Percentiles rank a stretch among this genome's conserved stretches.
Evolutionary conservation across 331 rosid species (phyloP).

Genomic region (Rosa hybrid): DNA sequence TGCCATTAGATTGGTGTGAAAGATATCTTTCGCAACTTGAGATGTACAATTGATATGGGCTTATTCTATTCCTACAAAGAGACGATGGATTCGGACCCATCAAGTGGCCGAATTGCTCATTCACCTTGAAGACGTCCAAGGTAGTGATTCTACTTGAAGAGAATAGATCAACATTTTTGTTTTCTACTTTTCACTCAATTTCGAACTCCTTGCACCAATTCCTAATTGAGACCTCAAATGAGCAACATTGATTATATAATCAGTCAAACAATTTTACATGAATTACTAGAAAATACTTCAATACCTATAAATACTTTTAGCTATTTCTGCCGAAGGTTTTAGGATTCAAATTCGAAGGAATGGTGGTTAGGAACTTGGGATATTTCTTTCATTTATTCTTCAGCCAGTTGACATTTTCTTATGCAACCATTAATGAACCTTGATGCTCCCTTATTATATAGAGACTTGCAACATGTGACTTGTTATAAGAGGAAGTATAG

Average conservation of each 20-base stretch:
- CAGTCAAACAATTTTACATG: too few relatives aligned
- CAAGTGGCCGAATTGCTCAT: too few relatives aligned
- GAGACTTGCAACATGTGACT: neutral
- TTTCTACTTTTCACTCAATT: neutral
- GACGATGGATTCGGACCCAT: too few relatives aligned
- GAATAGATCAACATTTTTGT: too few relatives aligned
- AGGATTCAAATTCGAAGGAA: neutral
- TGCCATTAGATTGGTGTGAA: too few relatives aligned
- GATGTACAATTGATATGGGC: too few relatives aligned
- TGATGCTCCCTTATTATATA: neutral
- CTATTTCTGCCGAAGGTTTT: neutral
- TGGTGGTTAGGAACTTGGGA: neutral
- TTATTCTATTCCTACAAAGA: too few relatives aligned
- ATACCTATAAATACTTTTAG: too few relatives aligned
- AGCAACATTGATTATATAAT: neutral
- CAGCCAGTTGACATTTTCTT: neutral
- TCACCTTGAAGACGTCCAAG: too few relatives aligned
- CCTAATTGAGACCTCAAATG: neutral
- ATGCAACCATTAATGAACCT: neutral
- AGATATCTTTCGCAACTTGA: too few relatives aligned
- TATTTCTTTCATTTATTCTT: neutral
- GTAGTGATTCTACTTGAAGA: too few relatives aligned
- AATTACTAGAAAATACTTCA: too few relatives aligned
- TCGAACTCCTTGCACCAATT: neutral
- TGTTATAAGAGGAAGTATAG: slow-evolving; percentile 1